Percentiles rank a stretch among this genome's conserved stretches.
These are phyloP conservation scores for Arabidopsis hybrid DNA, from an alignment of 441 rosid species.

Conservation along the genomic window DNA sequence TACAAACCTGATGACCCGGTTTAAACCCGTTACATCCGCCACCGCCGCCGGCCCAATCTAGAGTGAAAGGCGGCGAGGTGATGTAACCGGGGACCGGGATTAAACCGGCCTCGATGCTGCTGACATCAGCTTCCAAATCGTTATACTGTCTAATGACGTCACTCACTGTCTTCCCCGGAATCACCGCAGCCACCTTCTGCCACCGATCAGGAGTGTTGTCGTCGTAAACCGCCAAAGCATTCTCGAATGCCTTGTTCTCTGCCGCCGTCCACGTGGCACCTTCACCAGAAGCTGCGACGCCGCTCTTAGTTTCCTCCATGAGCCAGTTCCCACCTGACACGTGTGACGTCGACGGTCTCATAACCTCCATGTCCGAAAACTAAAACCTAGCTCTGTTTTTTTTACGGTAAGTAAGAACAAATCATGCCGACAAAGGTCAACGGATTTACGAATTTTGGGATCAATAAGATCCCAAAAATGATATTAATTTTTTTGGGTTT, in stretches of 20 bases:
- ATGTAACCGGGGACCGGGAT: constrained; percentile 65
- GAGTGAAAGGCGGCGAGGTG: constrained; percentile 63
- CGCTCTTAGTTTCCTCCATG: constrained; percentile 51
- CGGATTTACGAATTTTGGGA: background rate
- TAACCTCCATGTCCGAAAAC: constrained; percentile 58
- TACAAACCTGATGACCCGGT: constrained; percentile 58
- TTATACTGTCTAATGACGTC: constrained; percentile 72
- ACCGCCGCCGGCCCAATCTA: constrained; percentile 56
- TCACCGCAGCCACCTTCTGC: constrained; percentile 67
- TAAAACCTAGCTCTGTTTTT: constrained; percentile 26
- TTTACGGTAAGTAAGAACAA: constrained; percentile 42
- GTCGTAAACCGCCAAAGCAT: constrained; percentile 70
- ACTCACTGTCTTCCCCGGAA: constrained; percentile 73
- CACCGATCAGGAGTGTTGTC: constrained; percentile 72
- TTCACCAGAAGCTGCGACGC: background rate
- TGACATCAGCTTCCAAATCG: constrained; percentile 71
- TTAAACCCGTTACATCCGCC: constrained; percentile 57
- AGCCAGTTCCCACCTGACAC: constrained; percentile 53
- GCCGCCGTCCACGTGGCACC: constrained; percentile 61
- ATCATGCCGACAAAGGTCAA: constrained; percentile 32
- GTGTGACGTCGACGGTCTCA: constrained; percentile 51
- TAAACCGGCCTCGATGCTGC: constrained; percentile 72
- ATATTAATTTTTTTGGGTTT: background rate
- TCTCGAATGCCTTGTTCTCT: constrained; percentile 74
- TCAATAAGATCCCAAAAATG: background rate